A percentile compares a stretch with the other conserved stretches of the same genome.
These are phyloP conservation scores for Jackrogersella minutella DNA, from an alignment of 495 filamentous ascomycete species.

Conservation along the genomic window DNA sequence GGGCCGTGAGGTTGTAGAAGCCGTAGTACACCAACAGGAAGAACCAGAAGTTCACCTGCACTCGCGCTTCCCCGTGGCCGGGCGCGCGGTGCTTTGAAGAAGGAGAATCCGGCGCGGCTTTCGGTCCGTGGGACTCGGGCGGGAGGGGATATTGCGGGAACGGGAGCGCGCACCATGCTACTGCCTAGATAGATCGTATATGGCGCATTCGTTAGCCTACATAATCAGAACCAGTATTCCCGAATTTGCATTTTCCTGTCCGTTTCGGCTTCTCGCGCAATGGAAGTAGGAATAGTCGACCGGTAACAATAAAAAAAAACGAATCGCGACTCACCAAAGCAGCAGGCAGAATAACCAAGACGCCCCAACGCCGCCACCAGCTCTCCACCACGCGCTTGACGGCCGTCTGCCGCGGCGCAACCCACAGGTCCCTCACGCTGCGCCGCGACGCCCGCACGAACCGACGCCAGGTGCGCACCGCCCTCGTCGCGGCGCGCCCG, in stretches of 20 bases:
- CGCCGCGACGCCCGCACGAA: slow-evolving; percentile 48
- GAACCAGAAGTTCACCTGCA: slow-evolving; percentile 73
- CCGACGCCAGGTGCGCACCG: slow-evolving; percentile 30
- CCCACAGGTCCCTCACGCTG: slow-evolving; percentile 59
- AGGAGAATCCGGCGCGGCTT: slow-evolving; percentile 25
- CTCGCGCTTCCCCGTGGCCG: slow-evolving; percentile 66
- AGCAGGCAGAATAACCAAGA: slow-evolving; percentile 65
- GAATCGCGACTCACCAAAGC: slow-evolving; percentile 56
- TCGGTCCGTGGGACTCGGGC: slow-evolving; percentile 27
- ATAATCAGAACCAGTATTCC: neutral
- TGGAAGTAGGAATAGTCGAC: neutral
- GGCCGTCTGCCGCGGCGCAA: slow-evolving; percentile 61
- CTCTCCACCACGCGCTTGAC: slow-evolving; percentile 62
- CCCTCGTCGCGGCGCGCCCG: slow-evolving; percentile 14
- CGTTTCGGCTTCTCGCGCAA: neutral
- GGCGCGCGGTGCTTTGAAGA: slow-evolving; percentile 51
- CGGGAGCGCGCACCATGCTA: slow-evolving; percentile 68
- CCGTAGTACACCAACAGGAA: slow-evolving; percentile 72
- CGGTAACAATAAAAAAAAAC: neutral
- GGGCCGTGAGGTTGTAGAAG: slow-evolving; percentile 68
- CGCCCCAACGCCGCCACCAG: slow-evolving; percentile 66
- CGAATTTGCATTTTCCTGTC: neutral
- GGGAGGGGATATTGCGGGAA: slow-evolving; percentile 66
- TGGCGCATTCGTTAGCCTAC: slow-evolving; percentile 20
- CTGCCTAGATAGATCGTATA: slow-evolving; percentile 51